phyloP scores from a whole-genome alignment of 352 stramenopile species.

The Paralagenidium karlingii region DNA sequence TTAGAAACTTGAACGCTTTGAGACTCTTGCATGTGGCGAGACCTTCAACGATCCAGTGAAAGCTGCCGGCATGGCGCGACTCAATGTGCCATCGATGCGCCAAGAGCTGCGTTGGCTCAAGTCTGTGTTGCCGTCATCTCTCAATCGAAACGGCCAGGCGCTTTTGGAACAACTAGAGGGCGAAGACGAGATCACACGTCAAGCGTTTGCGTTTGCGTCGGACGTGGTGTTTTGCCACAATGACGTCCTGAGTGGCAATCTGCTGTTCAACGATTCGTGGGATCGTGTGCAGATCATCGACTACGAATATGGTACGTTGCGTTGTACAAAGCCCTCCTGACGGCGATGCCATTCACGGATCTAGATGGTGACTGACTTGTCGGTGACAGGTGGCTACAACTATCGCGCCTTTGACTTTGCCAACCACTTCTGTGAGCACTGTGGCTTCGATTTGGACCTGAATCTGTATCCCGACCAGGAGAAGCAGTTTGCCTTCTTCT shows the following conservation, averaged over 20 bases:
- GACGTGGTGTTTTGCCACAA: conserved; percentile 91
- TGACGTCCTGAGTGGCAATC: conserved; percentile 84
- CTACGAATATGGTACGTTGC: conserved; percentile 87
- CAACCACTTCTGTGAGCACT: conserved; percentile 93
- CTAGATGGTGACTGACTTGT: neutral
- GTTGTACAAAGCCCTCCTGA: neutral
- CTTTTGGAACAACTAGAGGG: conserved; percentile 26
- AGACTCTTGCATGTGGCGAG: conserved; percentile 56
- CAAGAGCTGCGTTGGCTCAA: conserved; percentile 73
- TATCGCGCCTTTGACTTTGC: conserved; percentile 89
- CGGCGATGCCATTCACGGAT: neutral
- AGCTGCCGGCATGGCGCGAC: conserved; percentile 28
- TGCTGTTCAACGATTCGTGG: conserved; percentile 63
- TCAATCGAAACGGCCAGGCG: conserved; percentile 50
- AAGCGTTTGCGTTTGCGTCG: conserved; percentile 56
- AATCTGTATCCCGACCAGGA: conserved; percentile 68
- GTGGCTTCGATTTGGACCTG: conserved; percentile 88
- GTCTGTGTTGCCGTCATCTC: conserved; percentile 56
- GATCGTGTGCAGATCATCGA: conserved; percentile 89
- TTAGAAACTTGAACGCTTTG: conserved; percentile 67
- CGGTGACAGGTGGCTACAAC: conserved; percentile 58
- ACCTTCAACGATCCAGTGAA: conserved; percentile 44
- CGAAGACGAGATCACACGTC: conserved; percentile 61
- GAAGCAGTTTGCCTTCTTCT: conserved; percentile 79
- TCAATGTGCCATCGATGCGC: conserved; percentile 48